A percentile compares a stretch with the other conserved stretches of the same genome.
phyloP scores from a whole-genome alignment of 1,284 basidiomycete genomes.

The Pascua guehoae region DNA sequence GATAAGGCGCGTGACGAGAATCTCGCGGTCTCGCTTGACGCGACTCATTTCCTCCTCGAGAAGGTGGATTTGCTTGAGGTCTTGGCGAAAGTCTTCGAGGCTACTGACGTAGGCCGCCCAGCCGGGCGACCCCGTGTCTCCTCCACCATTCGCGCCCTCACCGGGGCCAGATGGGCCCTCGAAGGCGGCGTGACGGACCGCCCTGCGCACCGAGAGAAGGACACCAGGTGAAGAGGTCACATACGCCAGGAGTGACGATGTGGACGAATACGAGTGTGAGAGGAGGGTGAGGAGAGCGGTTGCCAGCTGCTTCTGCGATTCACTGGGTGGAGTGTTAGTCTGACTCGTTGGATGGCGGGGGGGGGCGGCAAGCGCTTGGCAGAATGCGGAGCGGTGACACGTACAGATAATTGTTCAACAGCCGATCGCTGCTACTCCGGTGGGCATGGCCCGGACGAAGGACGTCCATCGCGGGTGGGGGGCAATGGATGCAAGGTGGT shows the following conservation, averaged over 20 bases:
- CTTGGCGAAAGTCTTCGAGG: constrained; percentile 47
- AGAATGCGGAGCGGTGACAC: constrained; percentile 7
- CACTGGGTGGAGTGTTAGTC: constrained; percentile 21
- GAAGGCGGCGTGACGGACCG: constrained; percentile 48
- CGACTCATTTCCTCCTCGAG: constrained; percentile 48
- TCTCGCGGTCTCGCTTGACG: constrained; percentile 48
- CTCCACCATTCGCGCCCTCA: constrained; percentile 5
- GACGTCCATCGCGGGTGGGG: constrained; percentile 35
- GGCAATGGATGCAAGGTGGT: background rate
- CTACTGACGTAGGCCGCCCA: constrained; percentile 46
- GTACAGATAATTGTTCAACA: constrained; percentile 49
- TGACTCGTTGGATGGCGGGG: background rate
- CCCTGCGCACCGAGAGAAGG: constrained; percentile 39
- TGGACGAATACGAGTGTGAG: constrained; percentile 49
- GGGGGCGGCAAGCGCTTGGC: background rate
- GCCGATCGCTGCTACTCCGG: constrained; percentile 44
- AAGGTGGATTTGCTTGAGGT: constrained; percentile 48
- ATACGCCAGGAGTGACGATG: constrained; percentile 49
- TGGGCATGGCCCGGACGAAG: constrained; percentile 45
- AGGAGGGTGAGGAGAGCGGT: constrained; percentile 46
- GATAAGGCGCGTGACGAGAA: constrained; percentile 47
- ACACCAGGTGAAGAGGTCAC: constrained; percentile 50
- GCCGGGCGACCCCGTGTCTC: constrained; percentile 31
- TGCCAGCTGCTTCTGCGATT: constrained; percentile 46
- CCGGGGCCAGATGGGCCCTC: constrained; percentile 43